Evolutionary conservation across 371 early-diverging fungal genomes (phyloP).

Genomic region (Saksenaea vasiformis): DNA sequence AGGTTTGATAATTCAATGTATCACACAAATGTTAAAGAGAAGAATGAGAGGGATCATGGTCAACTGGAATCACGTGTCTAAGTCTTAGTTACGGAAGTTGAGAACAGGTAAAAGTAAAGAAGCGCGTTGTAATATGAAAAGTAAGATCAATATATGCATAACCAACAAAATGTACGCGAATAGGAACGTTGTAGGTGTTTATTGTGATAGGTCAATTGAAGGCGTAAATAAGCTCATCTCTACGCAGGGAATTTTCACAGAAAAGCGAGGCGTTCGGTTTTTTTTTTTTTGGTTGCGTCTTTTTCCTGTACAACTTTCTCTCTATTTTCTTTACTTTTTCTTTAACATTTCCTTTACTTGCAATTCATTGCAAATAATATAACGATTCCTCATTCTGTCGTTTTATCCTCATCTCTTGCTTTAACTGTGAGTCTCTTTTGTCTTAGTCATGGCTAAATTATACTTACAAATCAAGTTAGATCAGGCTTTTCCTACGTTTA

Average conservation of each 20-base stretch:
- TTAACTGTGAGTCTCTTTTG: not conserved
- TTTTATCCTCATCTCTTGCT: not conserved
- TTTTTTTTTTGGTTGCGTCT: not conserved
- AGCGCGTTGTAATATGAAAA: too few species aligned
- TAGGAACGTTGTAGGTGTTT: too few species aligned
- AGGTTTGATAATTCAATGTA: too few species aligned
- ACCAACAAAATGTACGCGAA: too few species aligned
- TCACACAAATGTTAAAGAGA: too few species aligned
- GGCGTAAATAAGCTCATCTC: not conserved
- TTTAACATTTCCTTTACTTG: not conserved
- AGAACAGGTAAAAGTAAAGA: too few species aligned
- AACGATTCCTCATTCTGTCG: not conserved
- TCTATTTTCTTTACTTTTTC: not conserved
- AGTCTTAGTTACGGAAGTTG: too few species aligned
- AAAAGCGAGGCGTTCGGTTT: not conserved
- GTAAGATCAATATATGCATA: too few species aligned
- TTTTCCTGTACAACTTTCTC: not conserved
- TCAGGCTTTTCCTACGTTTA: not conserved
- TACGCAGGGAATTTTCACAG: constrained; percentile 1
- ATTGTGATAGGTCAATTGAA: not conserved
- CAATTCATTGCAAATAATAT: not conserved
- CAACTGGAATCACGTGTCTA: too few species aligned
- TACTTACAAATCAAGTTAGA: not conserved
- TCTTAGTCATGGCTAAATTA: not conserved
- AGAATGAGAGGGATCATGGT: too few species aligned